Conservation (phyloP, 2,329 filamentous ascomycete species). For the Trichoderma citrinoviride region DNA sequence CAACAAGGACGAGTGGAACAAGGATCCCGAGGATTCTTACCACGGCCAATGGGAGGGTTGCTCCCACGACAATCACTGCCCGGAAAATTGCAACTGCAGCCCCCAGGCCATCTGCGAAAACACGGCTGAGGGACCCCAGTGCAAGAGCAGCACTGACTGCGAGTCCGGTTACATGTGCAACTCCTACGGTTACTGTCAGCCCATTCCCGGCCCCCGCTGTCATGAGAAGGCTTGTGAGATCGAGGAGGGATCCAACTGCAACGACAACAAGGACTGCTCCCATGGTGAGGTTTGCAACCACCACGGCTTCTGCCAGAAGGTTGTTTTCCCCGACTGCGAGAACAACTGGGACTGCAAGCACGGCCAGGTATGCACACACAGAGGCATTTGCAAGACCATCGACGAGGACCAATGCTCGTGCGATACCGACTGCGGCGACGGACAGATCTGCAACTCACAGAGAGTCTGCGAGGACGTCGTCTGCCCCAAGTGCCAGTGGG, state of each 20-base stretch:
- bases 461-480: neutral
- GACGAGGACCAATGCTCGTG: neutral
- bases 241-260: neutral
- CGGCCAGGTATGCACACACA: conserved; percentile 2
- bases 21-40: neutral
- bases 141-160: conserved; percentile 2
- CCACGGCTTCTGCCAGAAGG: conserved; percentile 13
- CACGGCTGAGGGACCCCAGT: neutral
- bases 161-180: conserved; percentile 7
- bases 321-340: conserved; percentile 14
- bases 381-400: conserved; percentile 6
- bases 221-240: conserved; percentile 5
- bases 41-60: conserved; percentile 7
- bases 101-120: conserved; percentile 3
- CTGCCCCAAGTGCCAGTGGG: neutral
- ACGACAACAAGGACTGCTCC: conserved; percentile 6
- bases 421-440: neutral
- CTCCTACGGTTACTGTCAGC: conserved; percentile 3
- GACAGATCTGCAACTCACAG: conserved; percentile 4
- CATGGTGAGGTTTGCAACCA: conserved; percentile 10
- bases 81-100: neutral
- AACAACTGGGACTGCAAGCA: conserved; percentile 14
- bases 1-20: neutral
- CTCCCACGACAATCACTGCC: neutral
- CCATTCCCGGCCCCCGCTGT: conserved; percentile 7